These are phyloP conservation scores for Tillandsia leiboldiana DNA, from an alignment of 176 grass and related monocot species.

Conservation along the genomic window DNA sequence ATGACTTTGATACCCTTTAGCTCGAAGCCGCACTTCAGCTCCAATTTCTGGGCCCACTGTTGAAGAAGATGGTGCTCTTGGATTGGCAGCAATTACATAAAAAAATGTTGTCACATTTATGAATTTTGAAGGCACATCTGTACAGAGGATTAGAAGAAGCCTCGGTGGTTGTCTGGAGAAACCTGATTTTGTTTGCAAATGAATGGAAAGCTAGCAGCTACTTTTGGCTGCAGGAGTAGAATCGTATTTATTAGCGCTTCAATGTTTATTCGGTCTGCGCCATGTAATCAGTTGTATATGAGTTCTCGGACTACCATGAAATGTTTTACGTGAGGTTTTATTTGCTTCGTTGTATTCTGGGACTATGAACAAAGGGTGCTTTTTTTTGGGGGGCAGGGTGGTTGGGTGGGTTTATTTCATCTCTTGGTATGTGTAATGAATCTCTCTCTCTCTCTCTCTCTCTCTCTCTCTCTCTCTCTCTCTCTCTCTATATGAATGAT, in stretches of 20 bases:
- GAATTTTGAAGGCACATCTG: background rate
- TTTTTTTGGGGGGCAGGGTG: no score
- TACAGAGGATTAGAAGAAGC: background rate
- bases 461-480: no score
- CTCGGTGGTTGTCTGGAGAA: background rate
- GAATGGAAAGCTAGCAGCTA: background rate
- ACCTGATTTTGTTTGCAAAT: background rate
- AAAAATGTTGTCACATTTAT: background rate
- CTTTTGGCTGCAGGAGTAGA: background rate
- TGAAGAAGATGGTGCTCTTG: conserved; percentile 65
- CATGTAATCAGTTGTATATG: background rate
- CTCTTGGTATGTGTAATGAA: no score
- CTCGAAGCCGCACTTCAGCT: conserved; percentile 39
- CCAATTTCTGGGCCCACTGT: conserved; percentile 34
- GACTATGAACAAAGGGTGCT: no score
- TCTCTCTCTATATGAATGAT: no score
- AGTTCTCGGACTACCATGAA: background rate
- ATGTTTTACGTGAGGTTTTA: background rate
- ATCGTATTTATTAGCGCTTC: background rate
- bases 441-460: no score
- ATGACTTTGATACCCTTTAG: conserved; percentile 32
- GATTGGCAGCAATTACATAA: conserved; percentile 65
- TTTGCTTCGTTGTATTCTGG: no score
- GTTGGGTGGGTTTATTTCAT: no score
- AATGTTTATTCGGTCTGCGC: background rate